These are phyloP conservation scores for Fusarium camptoceras DNA, from an alignment of 2,329 filamentous ascomycete genomes.

Conservation along the genomic window DNA sequence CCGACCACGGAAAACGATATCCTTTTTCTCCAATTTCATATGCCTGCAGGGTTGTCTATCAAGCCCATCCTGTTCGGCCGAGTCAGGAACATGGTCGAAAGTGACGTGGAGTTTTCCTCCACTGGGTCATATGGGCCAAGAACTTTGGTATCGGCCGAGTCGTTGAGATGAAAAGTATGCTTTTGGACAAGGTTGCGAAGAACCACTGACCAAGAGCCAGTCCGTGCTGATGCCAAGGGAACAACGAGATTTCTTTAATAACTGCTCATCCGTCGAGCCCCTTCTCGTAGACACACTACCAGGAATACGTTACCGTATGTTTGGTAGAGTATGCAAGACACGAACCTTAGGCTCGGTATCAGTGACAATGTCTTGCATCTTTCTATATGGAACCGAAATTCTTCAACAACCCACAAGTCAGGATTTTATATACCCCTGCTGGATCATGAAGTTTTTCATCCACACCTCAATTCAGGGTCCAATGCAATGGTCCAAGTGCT, in stretches of 20 bases:
- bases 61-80: not conserved
- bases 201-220: not conserved
- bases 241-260: not conserved
- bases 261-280: not conserved
- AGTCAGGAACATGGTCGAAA: not conserved
- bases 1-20: not conserved
- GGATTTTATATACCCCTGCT: not conserved
- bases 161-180: not conserved
- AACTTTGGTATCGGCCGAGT: conserved; percentile 3
- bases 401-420: not conserved
- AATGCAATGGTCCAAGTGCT: not conserved
- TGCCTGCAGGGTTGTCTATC: not conserved
- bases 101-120: not conserved
- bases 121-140: not conserved
- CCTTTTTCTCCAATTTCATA: not conserved
- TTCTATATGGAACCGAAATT: not conserved
- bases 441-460: not conserved
- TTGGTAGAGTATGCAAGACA: not conserved
- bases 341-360: not conserved
- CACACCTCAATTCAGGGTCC: not conserved
- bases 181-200: not conserved
- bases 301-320: not conserved
- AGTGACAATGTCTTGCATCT: not conserved
- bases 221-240: not conserved
- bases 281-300: not conserved